Evolutionary conservation across 2,329 filamentous ascomycete species (phyloP), one percentile per base, ranked within the genome.

Genomic region (Alternaria burnsii): DNA sequence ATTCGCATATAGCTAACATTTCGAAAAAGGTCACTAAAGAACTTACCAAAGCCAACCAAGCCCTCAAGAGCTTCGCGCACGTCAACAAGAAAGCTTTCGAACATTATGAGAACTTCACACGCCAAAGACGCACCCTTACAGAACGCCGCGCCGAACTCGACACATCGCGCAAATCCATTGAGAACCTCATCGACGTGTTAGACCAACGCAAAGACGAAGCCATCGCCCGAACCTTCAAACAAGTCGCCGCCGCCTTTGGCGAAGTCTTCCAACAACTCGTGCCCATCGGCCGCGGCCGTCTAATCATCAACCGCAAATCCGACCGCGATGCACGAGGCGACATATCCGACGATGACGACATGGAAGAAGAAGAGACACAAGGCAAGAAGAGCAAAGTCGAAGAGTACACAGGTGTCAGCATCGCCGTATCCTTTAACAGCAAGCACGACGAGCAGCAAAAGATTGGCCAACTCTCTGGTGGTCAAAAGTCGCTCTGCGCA

Each of bases 71-170:
- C 77, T 98, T 95, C 82, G 93, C 93, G 56, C 93, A 97, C 73
- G 94, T 99, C 81, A 99, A 99, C 86, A 99, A 98, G 82, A 98
- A 99, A 82, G 95, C 95, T 0, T 97, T 98, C 76, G 96, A 99
- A 80, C 95, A 99, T 78, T 99, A 98, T 83, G 96, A 94, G 82
- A 97, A 90, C 81, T 99, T 98, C 78, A 97, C 94, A 8, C 91
- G 89, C 52, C 93, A 97, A 79, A 91, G 96, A 58, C 94, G 97
- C 63, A 90, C 91, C 22, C 85, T 99, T 18, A 91, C 91, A 51
- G 91, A 91, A 73, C 91, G 95, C 68, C 88, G 94, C 51, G 87
- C 90, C 70, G 95, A 98, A 77, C 88, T 99, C 11, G 93, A 97
- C 71, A 89, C 88, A 14, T 94, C 92, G 3, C 93, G 97, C 69